Evolutionary conservation across 805 yeast genomes (phyloP), one percentile per base, ranked within the genome.

Genomic region (Yarrowia sp.): DNA sequence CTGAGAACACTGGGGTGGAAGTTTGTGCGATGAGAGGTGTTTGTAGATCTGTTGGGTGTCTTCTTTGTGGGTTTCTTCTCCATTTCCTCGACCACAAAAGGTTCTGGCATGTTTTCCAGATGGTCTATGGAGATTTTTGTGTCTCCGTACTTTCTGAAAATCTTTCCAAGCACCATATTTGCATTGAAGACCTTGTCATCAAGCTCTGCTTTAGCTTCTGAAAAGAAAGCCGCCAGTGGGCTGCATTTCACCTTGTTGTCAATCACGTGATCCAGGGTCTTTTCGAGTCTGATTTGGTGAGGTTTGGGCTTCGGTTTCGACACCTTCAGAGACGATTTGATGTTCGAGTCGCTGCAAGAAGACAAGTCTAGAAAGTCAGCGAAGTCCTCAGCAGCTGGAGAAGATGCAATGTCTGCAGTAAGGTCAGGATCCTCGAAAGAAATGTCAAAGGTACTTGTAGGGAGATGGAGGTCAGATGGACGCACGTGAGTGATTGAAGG

Each of bases 281-380:
- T 33, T n/a, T 49, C 39, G 2, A 49, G 39, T 14, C 10, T 33
- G 20, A 33, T 12, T 1, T 30, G 9, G 2, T 6, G 39, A 10
- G 39, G 20, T 12, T 33, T n/a, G 15, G 39, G 15, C n/a, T 46
- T 49, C 3, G 55, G 39, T 12, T 33, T 33, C 10, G 39, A 1
- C 24, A 49, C 55, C 17, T 49, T 49, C 24, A 33, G 15, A 4
- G 10, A 15, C 0, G 55, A n/a, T n/a, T 17, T 30, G 3, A 20
- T 7, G 9, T 24, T 15, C 9, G 38, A 47, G n/a, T 49, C 55
- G 33, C 39, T n/a, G 39, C 39, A 49, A 0, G 5, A 20, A 0
- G 55, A 49, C 6, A 49, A 49, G n/a, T 49, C 55, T 3, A 49
- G 20, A 19, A 20, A 49, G 15, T 49, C 17, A 8, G 55, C 33